Conservation (phyloP, 345 rosid species). For the Gossypium bickii region DNA sequence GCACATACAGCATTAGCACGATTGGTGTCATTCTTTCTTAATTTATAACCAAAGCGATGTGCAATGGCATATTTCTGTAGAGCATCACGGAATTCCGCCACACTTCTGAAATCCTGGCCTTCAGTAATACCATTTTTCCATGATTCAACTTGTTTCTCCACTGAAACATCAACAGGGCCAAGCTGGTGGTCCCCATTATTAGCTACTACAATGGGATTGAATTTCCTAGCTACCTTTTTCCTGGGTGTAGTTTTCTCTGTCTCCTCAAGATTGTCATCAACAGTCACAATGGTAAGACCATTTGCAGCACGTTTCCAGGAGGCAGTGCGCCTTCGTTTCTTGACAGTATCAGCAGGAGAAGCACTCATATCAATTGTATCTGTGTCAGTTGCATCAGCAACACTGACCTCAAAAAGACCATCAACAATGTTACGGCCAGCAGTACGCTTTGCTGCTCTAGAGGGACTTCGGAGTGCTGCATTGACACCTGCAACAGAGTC, state of each 20-base stretch:
- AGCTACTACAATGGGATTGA: slow-evolving; percentile 28
- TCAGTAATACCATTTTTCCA: slow-evolving; percentile 80
- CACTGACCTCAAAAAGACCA: slow-evolving; percentile 15
- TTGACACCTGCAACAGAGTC: slow-evolving; percentile 22
- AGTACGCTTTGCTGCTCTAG: slow-evolving; percentile 9
- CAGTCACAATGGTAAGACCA: slow-evolving; percentile 35
- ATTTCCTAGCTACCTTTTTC: slow-evolving; percentile 28
- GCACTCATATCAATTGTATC: slow-evolving; percentile 36
- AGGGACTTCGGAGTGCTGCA: slow-evolving; percentile 19
- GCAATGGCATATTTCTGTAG: slow-evolving; percentile 85
- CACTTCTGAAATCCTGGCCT: slow-evolving; percentile 83
- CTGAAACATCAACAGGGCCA: slow-evolving; percentile 27
- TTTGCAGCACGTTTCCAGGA: slow-evolving; percentile 33
- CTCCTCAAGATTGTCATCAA: slow-evolving; percentile 29
- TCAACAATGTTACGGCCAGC: not conserved
- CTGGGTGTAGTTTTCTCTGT: slow-evolving; percentile 29
- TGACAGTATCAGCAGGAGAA: slow-evolving; percentile 70
- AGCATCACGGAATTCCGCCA: slow-evolving; percentile 74
- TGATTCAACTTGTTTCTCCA: slow-evolving; percentile 46
- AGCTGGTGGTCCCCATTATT: slow-evolving; percentile 28
- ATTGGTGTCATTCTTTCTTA: slow-evolving; percentile 74
- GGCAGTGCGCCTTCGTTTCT: slow-evolving; percentile 73
- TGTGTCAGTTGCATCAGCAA: slow-evolving; percentile 23
- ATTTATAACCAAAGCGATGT: slow-evolving; percentile 63
- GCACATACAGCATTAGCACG: slow-evolving; percentile 76